These are phyloP conservation scores for Tulasnella sp. DNA, from an alignment of 768 basidiomycete genomes.

Conservation along the genomic window DNA sequence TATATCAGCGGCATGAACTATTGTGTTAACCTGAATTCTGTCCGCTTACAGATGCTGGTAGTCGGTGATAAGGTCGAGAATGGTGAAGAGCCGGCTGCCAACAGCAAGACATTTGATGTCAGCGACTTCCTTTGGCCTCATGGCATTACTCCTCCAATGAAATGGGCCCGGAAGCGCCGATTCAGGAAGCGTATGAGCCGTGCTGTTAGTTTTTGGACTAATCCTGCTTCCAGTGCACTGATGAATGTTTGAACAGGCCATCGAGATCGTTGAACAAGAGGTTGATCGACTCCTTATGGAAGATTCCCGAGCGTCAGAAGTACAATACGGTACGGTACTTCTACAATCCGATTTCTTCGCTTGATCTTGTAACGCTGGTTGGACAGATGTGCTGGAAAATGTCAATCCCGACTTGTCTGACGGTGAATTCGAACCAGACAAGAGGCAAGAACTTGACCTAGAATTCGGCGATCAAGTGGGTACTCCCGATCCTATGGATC, in stretches of 20 bases:
- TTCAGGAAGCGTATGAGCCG: slow-evolving; percentile 84
- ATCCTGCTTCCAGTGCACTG: neutral
- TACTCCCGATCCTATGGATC: slow-evolving; percentile 45
- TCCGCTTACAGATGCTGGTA: slow-evolving; percentile 65
- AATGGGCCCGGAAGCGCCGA: slow-evolving; percentile 78
- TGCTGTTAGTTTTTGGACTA: slow-evolving; percentile 37
- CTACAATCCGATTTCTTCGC: neutral
- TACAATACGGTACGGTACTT: slow-evolving; percentile 52
- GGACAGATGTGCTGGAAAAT: slow-evolving; percentile 68
- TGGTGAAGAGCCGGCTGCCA: slow-evolving; percentile 50
- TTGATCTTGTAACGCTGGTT: neutral
- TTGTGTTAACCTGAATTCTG: slow-evolving; percentile 16
- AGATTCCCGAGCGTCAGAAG: slow-evolving; percentile 59
- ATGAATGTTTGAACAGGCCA: slow-evolving; percentile 41
- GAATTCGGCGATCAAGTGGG: slow-evolving; percentile 48
- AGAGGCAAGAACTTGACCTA: slow-evolving; percentile 41
- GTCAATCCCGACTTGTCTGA: slow-evolving; percentile 85
- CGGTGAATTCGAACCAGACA: slow-evolving; percentile 64
- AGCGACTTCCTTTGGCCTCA: slow-evolving; percentile 98
- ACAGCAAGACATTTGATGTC: slow-evolving; percentile 56
- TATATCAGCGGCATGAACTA: neutral
- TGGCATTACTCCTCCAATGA: slow-evolving; percentile 85
- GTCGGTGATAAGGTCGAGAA: slow-evolving; percentile 62
- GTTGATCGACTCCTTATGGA: slow-evolving; percentile 77
- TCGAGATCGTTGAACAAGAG: slow-evolving; percentile 88